Conservation (phyloP, 2,329 filamentous ascomycete species). For the Botrytis paeoniae region DNA sequence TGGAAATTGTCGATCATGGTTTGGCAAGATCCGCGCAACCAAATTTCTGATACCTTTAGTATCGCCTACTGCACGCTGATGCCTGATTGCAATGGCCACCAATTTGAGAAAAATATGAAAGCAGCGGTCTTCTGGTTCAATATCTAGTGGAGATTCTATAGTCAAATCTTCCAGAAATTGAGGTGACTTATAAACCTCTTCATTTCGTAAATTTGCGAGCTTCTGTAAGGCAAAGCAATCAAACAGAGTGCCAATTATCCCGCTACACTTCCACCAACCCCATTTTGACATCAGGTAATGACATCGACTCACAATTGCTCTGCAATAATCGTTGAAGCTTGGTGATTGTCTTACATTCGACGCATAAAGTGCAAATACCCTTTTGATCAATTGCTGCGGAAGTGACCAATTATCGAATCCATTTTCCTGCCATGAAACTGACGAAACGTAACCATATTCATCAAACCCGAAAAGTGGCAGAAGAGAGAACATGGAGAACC, state of each 20-base stretch:
- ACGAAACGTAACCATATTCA: constrained; percentile 48
- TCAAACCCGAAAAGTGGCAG: constrained; percentile 62
- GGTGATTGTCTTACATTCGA: constrained; percentile 53
- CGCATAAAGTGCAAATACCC: constrained; percentile 57
- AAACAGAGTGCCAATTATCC: constrained; percentile 59
- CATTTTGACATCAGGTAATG: constrained; percentile 62
- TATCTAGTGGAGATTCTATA: constrained; percentile 43
- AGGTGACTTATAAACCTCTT: constrained; percentile 60
- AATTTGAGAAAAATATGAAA: constrained; percentile 68
- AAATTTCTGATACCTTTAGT: constrained; percentile 60
- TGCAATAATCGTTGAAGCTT: constrained; percentile 65
- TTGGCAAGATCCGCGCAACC: constrained; percentile 59
- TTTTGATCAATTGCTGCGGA: constrained; percentile 54
- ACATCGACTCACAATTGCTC: constrained; percentile 57
- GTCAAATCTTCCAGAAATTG: constrained; percentile 57
- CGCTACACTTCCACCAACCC: constrained; percentile 58
- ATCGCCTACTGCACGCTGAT: constrained; percentile 47
- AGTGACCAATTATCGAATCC: constrained; percentile 59
- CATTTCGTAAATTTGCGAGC: constrained; percentile 61
- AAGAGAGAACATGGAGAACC: constrained; percentile 58
- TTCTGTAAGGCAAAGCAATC: constrained; percentile 65
- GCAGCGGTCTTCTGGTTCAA: constrained; percentile 57
- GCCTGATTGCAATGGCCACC: constrained; percentile 54
- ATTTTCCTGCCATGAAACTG: constrained; percentile 40
- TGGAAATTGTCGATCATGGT: constrained; percentile 61